Base-by-base conservation (phyloP, 2,329 filamentous ascomycete genomes). In the Cladosporium halotolerans region DNA sequence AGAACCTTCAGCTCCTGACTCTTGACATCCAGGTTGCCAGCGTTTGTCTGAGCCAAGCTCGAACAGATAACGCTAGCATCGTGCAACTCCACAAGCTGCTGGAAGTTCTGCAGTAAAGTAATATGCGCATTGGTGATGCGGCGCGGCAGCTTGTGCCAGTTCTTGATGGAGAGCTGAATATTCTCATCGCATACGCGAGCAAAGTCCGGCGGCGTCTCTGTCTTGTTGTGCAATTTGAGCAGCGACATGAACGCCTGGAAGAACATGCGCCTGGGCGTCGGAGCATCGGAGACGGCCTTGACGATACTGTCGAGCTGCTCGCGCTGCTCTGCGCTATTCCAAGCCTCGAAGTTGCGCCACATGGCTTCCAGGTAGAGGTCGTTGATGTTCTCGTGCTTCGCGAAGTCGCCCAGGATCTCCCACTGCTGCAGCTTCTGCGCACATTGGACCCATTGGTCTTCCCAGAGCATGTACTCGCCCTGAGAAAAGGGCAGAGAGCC, bases 191-290 rank as follows among this genome's bases (percentile, higher is more conserved):
- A 96, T 18, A 95, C 82, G 54, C 89, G 84, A 57, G 86, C 87
- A 71, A 99, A 97, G 49, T 97, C 92, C 39, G 79, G 79, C 13
- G 80, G 77, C 4, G 79, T 79, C 68, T 97, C 92, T 58, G 88
- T 84, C 72, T 95, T 92, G 62, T 89, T 86, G 70, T 97, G 92
- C 59, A 95, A 84, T 70, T 96, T 96, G 58, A 99, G 83, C 34
- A 99, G 78, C 2, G 90, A 88, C 87, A 96, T 96, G 73, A 99
- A 99, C 0, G 92, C 89, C 69, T 96, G 91, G 83, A 99, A 99
- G 78, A 99, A 99, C 39, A 89, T 86, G 51, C 93, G 81, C 55
- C 93, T 80, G 18, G 93, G 91, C 0, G 95, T 99, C 1, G 95
- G 93, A 0, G 95, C 92, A 70, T 99, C 93, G 76, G 95, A 96